These are phyloP conservation scores for Ganoderma sinense DNA, from an alignment of 1,284 basidiomycete genomes.

Conservation along the genomic window DNA sequence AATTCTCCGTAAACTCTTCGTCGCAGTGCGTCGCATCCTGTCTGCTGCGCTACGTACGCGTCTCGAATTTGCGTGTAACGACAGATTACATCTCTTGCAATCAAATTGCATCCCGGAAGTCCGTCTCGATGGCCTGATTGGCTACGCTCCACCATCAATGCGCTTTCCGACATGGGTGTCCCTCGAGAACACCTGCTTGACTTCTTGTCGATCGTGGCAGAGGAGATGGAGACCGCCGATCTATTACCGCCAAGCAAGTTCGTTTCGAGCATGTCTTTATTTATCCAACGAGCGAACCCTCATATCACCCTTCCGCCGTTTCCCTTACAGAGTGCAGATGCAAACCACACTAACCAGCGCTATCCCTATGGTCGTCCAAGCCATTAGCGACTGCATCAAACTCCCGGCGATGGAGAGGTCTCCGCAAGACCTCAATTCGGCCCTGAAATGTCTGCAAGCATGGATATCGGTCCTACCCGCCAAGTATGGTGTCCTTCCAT, in stretches of 20 bases:
- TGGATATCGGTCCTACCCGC: conserved; percentile 80
- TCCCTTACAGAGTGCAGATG: conserved; percentile 60
- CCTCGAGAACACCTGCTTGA: conserved; percentile 70
- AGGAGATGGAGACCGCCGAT: conserved; percentile 81
- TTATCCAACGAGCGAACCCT: background rate
- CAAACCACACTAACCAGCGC: conserved; percentile 69
- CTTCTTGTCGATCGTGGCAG: conserved; percentile 84
- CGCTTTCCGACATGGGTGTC: conserved; percentile 64
- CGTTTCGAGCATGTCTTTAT: conserved; percentile 36
- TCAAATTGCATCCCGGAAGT: conserved; percentile 70
- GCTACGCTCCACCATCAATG: conserved; percentile 65
- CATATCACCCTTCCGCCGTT: background rate
- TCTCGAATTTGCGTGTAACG: conserved; percentile 7
- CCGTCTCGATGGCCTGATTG: conserved; percentile 75
- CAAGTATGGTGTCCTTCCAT: conserved; percentile 54
- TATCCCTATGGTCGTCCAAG: conserved; percentile 72
- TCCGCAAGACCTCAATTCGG: conserved; percentile 67
- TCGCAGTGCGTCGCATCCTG: conserved; percentile 65
- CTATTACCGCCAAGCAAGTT: conserved; percentile 80
- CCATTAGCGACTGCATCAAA: conserved; percentile 63
- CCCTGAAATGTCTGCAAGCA: conserved; percentile 80
- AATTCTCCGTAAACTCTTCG: conserved; percentile 86
- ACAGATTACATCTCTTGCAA: conserved; percentile 77
- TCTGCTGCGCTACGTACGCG: conserved; percentile 10
- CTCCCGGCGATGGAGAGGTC: conserved; percentile 36